These are phyloP conservation scores for Herpetospermum pedunculosum DNA, from an alignment of 306 rosid genomes.

Conservation along the genomic window DNA sequence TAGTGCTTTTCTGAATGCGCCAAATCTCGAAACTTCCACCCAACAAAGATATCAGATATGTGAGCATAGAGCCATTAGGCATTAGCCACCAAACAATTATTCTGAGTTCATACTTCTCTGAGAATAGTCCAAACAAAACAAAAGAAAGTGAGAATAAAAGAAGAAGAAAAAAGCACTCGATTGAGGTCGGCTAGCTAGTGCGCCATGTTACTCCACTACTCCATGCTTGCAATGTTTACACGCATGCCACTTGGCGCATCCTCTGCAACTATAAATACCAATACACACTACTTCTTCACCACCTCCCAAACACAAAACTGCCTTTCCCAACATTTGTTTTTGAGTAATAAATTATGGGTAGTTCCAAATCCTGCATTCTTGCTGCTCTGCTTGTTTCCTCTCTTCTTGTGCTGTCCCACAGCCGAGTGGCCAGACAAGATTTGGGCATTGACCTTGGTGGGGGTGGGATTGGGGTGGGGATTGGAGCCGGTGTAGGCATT, in stretches of 20 bases:
- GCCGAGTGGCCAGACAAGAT: conserved; percentile 50
- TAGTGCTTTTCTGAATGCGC: not conserved
- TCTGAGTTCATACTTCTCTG: too few species aligned
- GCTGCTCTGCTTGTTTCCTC: conserved; percentile 30
- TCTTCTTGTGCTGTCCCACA: conserved; percentile 17
- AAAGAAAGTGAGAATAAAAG: not conserved
- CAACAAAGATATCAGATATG: not conserved
- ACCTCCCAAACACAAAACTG: not conserved
- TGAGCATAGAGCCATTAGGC: too few species aligned
- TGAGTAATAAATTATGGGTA: not conserved
- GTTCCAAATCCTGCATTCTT: not conserved
- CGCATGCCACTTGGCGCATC: not conserved
- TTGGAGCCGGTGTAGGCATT: conserved; percentile 41
- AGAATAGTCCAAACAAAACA: not conserved
- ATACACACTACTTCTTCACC: not conserved
- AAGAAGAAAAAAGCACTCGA: not conserved
- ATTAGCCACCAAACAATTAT: too few species aligned
- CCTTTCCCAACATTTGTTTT: not conserved
- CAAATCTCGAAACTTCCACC: not conserved
- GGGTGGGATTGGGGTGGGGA: conserved; percentile 44
- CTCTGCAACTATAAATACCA: not conserved
- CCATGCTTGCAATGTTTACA: not conserved
- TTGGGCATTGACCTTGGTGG: conserved; percentile 57
- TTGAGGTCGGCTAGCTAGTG: not conserved
- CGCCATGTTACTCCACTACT: conserved; percentile 1